Percentiles rank a stretch among this genome's conserved stretches.
phyloP scores from a whole-genome alignment of 2,329 filamentous ascomycete genomes.

The Diaporthe citri region DNA sequence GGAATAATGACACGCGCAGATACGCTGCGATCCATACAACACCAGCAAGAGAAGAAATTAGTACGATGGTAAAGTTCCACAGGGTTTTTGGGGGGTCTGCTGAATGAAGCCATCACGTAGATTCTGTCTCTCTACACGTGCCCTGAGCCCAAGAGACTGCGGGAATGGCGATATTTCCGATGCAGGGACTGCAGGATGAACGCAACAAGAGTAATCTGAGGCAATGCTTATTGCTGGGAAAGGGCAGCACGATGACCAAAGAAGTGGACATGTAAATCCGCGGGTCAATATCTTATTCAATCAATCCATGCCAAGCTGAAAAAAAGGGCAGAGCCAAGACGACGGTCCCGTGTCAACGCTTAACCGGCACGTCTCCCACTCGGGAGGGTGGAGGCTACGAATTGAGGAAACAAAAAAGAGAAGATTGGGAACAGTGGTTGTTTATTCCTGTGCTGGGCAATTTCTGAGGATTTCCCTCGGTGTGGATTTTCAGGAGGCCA shows the following conservation, averaged over 20 bases:
- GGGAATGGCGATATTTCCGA: not conserved
- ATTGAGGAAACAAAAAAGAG: not conserved
- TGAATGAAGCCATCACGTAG: not conserved
- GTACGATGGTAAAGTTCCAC: not conserved
- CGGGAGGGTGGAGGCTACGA: slow-evolving; percentile 3
- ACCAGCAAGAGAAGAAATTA: not conserved
- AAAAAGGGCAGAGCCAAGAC: slow-evolving; percentile 1
- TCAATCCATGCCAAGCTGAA: slow-evolving; percentile 22
- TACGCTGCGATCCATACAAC: slow-evolving; percentile 7
- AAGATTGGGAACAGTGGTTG: not conserved
- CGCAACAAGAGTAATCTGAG: not conserved
- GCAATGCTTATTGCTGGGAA: not conserved
- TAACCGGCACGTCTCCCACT: not conserved
- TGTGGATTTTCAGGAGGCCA: not conserved
- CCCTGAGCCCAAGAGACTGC: not conserved
- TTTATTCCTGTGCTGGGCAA: not conserved
- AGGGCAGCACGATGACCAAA: not conserved
- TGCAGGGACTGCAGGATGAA: not conserved
- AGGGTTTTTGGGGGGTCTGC: not conserved
- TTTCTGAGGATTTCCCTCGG: not conserved
- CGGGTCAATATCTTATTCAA: not conserved
- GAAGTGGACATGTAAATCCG: not conserved
- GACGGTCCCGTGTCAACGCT: slow-evolving; percentile 3
- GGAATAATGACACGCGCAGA: slow-evolving; percentile 8
- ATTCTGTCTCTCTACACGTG: not conserved